These are phyloP conservation scores for Henckelia pumila DNA, from an alignment of 257 asterid species.

Conservation along the genomic window DNA sequence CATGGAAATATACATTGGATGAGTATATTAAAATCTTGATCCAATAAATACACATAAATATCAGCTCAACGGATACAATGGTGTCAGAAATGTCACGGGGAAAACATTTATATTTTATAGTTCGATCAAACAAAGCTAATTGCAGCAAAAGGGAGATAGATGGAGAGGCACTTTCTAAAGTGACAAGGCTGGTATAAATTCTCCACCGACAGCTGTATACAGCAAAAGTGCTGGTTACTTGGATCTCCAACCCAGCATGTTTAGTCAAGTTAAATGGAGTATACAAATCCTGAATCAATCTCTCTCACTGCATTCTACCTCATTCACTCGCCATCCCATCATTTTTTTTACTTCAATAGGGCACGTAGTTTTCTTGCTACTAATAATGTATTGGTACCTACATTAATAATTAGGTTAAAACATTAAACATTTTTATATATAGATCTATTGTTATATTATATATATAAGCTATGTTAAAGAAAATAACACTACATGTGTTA, in stretches of 20 bases:
- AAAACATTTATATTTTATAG: background rate
- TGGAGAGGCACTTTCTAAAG: conserved; percentile 21
- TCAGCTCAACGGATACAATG: background rate
- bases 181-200: conserved; percentile 37
- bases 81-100: background rate
- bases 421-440: no score
- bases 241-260: conserved; percentile 26
- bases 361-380: background rate
- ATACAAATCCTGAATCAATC: background rate
- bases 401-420: no score
- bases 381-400: no score
- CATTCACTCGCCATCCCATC: background rate
- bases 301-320: background rate
- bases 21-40: no score
- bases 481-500: no score
- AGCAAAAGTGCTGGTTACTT: conserved; percentile 29
- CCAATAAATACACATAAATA: background rate
- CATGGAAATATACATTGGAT: no score
- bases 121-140: conserved; percentile 15
- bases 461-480: no score
- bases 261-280: no score
- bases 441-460: no score
- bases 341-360: background rate
- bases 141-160: background rate
- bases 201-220: conserved; percentile 28